phyloP scores from a whole-genome alignment of 148 eudicot species.

The Oxyria digyna region DNA sequence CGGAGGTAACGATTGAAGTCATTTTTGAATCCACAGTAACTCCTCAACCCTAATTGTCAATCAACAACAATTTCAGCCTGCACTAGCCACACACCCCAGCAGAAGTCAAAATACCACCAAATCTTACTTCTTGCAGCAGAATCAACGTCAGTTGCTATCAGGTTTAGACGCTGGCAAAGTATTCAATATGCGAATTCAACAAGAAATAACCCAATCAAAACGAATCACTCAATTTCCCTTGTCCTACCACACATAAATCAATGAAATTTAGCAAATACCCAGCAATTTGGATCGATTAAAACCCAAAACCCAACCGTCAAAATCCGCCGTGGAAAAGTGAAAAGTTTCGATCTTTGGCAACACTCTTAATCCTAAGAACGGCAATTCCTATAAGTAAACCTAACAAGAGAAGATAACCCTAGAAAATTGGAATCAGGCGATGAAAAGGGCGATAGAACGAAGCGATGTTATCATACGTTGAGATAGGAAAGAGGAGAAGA shows the following conservation, averaged over 20 bases:
- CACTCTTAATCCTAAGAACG: neutral
- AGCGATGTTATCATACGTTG: neutral
- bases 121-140: neutral
- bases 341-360: neutral
- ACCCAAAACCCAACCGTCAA: neutral
- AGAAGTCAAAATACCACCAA: conserved; percentile 4
- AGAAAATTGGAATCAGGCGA: neutral
- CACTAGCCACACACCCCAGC: neutral
- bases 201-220: neutral
- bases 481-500: neutral
- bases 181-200: neutral
- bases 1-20: conserved; percentile 53
- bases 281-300: neutral
- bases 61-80: neutral
- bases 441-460: neutral
- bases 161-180: neutral
- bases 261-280: neutral
- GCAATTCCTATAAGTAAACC: neutral
- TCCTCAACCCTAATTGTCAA: conserved; percentile 2
- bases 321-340: neutral
- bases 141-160: neutral
- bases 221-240: neutral
- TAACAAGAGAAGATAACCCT: conserved; percentile 1
- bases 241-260: neutral
- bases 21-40: conserved; percentile 19